Evolutionary conservation across 768 basidiomycete genomes (phyloP).

Genomic region (Boletus subparvulus): DNA sequence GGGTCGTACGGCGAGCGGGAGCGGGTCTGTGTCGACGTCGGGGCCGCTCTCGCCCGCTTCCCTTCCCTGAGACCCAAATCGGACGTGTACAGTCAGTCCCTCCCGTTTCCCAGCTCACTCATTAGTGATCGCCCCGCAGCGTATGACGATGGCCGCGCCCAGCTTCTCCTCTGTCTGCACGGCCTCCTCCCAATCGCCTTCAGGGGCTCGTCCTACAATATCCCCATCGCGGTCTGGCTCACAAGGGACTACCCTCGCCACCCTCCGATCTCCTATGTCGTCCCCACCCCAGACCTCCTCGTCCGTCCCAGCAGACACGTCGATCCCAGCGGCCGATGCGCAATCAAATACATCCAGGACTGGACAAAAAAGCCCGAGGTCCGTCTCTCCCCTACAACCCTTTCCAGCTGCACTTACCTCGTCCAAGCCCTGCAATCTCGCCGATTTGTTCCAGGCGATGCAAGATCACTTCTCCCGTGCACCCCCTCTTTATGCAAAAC

Average conservation of each 20-base stretch:
- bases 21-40: slow-evolving; percentile 62
- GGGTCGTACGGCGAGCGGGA: slow-evolving; percentile 54
- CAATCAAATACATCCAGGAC: slow-evolving; percentile 63
- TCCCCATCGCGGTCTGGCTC: slow-evolving; percentile 89
- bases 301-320: slow-evolving; percentile 73
- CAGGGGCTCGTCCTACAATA: slow-evolving; percentile 80
- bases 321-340: slow-evolving; percentile 78
- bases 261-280: slow-evolving; percentile 87
- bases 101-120: not conserved
- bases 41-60: slow-evolving; percentile 53
- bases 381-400: slow-evolving; percentile 11
- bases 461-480: slow-evolving; percentile 79
- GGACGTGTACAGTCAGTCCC: slow-evolving; percentile 67
- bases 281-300: slow-evolving; percentile 89
- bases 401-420: not conserved
- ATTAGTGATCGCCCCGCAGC: slow-evolving; percentile 44
- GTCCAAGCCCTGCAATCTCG: slow-evolving; percentile 72
- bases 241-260: slow-evolving; percentile 77
- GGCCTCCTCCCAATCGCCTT: slow-evolving; percentile 89
- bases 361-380: slow-evolving; percentile 81
- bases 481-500: slow-evolving; percentile 90
- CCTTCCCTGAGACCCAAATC: slow-evolving; percentile 71
- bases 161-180: slow-evolving; percentile 86
- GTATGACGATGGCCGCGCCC: slow-evolving; percentile 92
- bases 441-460: slow-evolving; percentile 71